Evolutionary conservation across 495 filamentous ascomycete genomes (phyloP), one percentile per base, ranked within the genome.

Genomic region (Aspergillus incahuasiensis): DNA sequence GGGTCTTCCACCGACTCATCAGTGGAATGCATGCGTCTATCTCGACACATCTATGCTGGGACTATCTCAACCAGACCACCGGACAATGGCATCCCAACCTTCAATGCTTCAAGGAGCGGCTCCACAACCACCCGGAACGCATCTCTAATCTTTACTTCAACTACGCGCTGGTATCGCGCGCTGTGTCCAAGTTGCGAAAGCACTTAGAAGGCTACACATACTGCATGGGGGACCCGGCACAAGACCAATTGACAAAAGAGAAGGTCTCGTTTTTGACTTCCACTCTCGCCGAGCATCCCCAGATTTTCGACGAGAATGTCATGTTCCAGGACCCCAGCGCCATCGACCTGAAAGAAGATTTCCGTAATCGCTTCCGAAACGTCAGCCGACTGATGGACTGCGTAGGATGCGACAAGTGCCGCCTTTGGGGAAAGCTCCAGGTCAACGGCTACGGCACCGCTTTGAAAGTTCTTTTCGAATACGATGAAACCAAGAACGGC

Each of bases 71-170:
- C 75, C 90, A 96, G 68, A 91, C 88, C 1, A 97, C 94, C 1
- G 94, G 95, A 39, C 73, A 90, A 71, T 97, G 94, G 94, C 84
- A 86, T 43, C 95, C 94, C 13, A 98, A 98, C 62, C 73, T 96
- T 30, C 78, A 81, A 62, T 98, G 94, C 78, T 98, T 94, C 79
- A 84, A 87, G 67, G 76, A 84, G 18, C 87, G 94, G 12, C 81
- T 98, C 16, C 86, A 94, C 64, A 77, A 78, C 7, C 83, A 90
- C 62, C 91, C 92, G 0, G 94, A 98, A 58, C 88, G 91, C 49
- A 86, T 97, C 65, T 92, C 92, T 52, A 98, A 98, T 69, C 82
- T 97, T 55, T 98, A 97, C 74, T 98, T 98, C 78, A 96, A 98
- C 79, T 98, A 96, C 67, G 94, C 94, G 0, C 80, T 98, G 25